Base-by-base conservation (phyloP, 441 rosid species). In the Biscutella auriculata region DNA sequence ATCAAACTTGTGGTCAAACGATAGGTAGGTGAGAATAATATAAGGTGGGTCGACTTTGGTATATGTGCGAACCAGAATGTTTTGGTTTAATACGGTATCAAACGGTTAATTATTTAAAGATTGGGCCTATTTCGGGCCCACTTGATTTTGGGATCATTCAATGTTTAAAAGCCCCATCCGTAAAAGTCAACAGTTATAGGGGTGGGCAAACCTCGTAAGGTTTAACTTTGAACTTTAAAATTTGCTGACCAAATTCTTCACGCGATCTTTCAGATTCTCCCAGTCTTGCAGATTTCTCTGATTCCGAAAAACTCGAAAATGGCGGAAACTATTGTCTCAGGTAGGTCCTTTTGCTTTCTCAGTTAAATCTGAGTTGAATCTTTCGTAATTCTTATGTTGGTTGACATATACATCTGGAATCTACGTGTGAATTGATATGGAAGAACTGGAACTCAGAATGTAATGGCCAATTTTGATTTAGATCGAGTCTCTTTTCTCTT, bases 291-390 rank as follows among this genome's bases (percentile, higher is more conserved):
- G 32, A 30, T 49, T 9, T 30, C 11, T 16, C 23, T 19, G 23
- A 19, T 19, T 19, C 23, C 19, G 35, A 11, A 13, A 9, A 14
- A 32, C 54, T 46, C 69, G 50, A 39, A 29, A 64, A 64, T 55
- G 69, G 57, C 63, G 63, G 69, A 55, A 56, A n/a, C 56, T 5
- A 45, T 39, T 57, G 34, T 28, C 63, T 56, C 57, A 37, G 69
- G 63, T 55, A 46, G 0, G 14, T 64, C 50, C 21, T 51, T 27
- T 7, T 30, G 9, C 23, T 45, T 15, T 51, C 49, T 9, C 40
- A 37, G 17, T 41, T 33, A 4, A 2, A 21, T 55, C 50, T 14
- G 32, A 63, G 34, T 34, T 17, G 14, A 55, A 11, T 10, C 5
- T 2, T 39, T 29, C 25, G 4, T n/a, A 23, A 19, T 19, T 19